Conservation (phyloP, 805 yeast species). For the Candida gorgasii region DNA sequence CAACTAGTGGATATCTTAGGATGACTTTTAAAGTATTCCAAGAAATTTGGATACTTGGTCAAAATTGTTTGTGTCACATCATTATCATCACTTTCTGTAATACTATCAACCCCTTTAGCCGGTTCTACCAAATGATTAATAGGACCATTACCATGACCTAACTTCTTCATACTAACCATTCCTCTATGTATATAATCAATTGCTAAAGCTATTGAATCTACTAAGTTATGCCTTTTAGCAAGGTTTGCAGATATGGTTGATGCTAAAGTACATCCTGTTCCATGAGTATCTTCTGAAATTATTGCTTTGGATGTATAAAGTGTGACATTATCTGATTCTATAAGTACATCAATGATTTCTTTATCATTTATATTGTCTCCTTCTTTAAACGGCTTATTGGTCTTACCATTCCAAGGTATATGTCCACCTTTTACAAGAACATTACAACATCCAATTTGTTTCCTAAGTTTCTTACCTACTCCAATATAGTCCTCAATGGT, state of each 20-base stretch:
- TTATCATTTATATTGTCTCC: constrained; percentile 17
- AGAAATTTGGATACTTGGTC: constrained; percentile 21
- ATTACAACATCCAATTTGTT: constrained; percentile 42
- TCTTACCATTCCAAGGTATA: constrained; percentile 40
- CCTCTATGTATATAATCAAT: constrained; percentile 70
- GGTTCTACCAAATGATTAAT: constrained; percentile 61
- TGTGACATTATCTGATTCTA: constrained; percentile 39
- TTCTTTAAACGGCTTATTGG: constrained; percentile 15
- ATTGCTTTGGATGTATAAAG: constrained; percentile 49
- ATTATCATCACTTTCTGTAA: constrained; percentile 6
- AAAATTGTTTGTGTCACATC: constrained; percentile 1
- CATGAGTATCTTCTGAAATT: constrained; percentile 65
- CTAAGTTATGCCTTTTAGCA: constrained; percentile 53
- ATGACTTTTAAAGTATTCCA: constrained; percentile 55
- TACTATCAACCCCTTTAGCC: constrained; percentile 10
- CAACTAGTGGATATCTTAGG: constrained; percentile 56
- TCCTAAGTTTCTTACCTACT: constrained; percentile 22
- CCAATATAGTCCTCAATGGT: constrained; percentile 35
- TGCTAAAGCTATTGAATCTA: constrained; percentile 53
- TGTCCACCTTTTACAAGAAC: constrained; percentile 85
- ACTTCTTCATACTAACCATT: constrained; percentile 39
- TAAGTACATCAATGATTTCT: constrained; percentile 55
- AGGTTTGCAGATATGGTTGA: constrained; percentile 77
- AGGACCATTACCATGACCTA: constrained; percentile 69
- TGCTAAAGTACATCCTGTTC: constrained; percentile 88